Evolutionary conservation across 495 filamentous ascomycete genomes (phyloP).

Genomic region (Stereocaulon alpinum): DNA sequence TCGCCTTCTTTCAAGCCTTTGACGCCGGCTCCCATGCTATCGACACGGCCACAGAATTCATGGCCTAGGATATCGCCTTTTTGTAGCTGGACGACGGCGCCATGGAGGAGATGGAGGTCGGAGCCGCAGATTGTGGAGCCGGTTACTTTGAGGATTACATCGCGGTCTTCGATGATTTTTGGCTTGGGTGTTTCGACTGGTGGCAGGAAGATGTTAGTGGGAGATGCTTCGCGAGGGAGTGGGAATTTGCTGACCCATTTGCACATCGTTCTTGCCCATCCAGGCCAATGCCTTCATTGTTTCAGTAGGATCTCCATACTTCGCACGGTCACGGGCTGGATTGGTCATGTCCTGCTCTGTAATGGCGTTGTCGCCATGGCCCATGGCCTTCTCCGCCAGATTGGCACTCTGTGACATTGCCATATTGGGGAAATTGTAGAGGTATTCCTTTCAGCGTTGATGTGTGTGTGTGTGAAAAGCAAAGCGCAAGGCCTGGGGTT

Average conservation of each 20-base stretch:
- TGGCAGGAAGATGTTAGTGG: background rate
- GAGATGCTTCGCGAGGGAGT: background rate
- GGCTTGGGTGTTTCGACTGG: conserved; percentile 57
- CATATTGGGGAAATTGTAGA: conserved; percentile 31
- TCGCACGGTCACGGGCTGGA: conserved; percentile 30
- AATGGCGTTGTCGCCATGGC: conserved; percentile 49
- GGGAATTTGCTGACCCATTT: conserved; percentile 33
- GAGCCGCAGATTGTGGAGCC: conserved; percentile 80
- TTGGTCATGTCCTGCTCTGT: conserved; percentile 48
- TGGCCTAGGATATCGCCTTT: conserved; percentile 87
- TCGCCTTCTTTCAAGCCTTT: conserved; percentile 55
- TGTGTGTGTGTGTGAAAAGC: background rate
- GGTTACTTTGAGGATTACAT: conserved; percentile 79
- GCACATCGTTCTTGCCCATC: conserved; percentile 59
- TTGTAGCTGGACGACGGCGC: conserved; percentile 56
- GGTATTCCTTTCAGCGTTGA: background rate
- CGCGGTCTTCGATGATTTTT: conserved; percentile 55
- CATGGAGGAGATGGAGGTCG: conserved; percentile 76
- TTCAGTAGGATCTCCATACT: conserved; percentile 36
- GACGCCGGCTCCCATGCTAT: conserved; percentile 53
- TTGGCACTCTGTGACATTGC: conserved; percentile 54
- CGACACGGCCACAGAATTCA: conserved; percentile 78
- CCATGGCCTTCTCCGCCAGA: conserved; percentile 51
- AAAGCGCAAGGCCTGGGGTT: no score
- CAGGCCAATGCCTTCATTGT: conserved; percentile 66